phyloP scores from a whole-genome alignment of 108 stramenopile genomes.

The Fragilaria crotonensis region DNA sequence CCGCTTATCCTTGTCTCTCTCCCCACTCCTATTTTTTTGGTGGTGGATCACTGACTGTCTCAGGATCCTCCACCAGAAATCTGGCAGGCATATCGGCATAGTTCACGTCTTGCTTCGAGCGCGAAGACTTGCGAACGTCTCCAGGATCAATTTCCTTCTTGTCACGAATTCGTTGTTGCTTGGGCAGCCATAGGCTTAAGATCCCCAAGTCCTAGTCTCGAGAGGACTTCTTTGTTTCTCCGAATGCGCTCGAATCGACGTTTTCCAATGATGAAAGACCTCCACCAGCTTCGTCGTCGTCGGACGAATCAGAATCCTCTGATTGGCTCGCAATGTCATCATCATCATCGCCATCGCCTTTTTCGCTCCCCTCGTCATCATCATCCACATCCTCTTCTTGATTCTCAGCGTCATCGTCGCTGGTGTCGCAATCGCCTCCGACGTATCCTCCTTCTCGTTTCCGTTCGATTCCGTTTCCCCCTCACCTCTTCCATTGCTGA shows the following conservation, averaged over 20 bases:
- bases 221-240: slow-evolving; percentile 57
- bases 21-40: slow-evolving; percentile 2
- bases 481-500: no score
- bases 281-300: neutral
- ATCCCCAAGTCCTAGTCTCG: slow-evolving; percentile 44
- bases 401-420: neutral
- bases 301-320: neutral
- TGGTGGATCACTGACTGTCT: neutral
- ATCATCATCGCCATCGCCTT: neutral
- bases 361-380: neutral
- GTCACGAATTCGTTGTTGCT: neutral
- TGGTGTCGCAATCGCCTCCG: neutral
- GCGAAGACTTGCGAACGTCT: neutral
- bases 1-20: neutral
- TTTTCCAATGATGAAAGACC: neutral
- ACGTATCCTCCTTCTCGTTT: no score
- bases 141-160: neutral
- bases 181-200: neutral
- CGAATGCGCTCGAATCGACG: slow-evolving; percentile 54
- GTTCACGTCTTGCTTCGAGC: neutral
- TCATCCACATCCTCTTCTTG: neutral
- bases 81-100: neutral
- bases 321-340: neutral
- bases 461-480: no score
- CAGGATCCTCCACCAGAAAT: neutral